Evolutionary conservation across 257 asterid species (phyloP), one percentile per base, ranked within the genome.

Genomic region (Fraxinus quadrangulata): DNA sequence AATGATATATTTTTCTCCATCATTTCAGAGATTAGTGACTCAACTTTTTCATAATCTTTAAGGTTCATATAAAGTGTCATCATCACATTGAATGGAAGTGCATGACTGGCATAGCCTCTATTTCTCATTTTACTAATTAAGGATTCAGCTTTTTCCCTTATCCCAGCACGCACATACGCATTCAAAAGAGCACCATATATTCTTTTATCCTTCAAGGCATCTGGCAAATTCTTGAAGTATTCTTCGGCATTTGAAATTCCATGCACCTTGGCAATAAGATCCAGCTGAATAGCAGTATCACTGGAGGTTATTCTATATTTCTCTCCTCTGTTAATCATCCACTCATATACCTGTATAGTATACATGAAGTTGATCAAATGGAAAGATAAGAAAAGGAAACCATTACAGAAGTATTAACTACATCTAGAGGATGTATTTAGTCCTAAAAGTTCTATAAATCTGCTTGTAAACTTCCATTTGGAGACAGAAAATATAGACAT

Each of bases 221-320:
- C 95, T 4, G 97, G 96, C 77, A 90, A 78, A 67, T 84, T 88
- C 24, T 54, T 26, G 65, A 96, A 96, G 85, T 90, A 93, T 19
- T 85, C 88, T 85, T 93, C 99, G 6, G 99, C 98, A 26, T 86
- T 85, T 42, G 90, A 77, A 77, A 93, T 85, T 39, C 98, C 99
- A 30, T 86, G 91, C 69, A 90, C 98, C 85, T 90, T 93, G 56
- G 94, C 86, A 73, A 93, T 89, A 79, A 96, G 84, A 86, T 96
- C 98, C 63, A 96, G 88, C 79, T 93, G 97, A 82, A 93, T 93
- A 30, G 98, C 98, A 71, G 91, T 85, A 75, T 93, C 99, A 56
- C 97, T 92, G 59, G 94, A 87, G 78, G 95, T 86, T 79, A 86
- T 54, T 74, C 89, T 83, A 78, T 75, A 93, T 74, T 83, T 85